Conservation (phyloP, 2,329 filamentous ascomycete species). For the Botrytis cinerea region DNA sequence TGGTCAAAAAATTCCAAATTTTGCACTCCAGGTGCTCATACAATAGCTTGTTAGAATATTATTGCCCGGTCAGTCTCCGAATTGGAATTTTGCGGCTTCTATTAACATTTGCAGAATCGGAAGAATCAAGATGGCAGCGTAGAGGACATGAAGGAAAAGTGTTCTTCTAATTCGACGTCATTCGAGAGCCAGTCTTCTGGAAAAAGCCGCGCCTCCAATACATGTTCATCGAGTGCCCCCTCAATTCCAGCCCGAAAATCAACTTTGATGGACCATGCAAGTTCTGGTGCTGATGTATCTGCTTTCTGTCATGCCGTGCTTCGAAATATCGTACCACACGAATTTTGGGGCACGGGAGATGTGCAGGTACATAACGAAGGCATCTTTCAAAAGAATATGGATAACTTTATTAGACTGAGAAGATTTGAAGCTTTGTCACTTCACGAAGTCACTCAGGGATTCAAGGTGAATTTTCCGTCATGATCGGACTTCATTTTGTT, state of each 20-base stretch:
- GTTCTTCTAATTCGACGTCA: slow-evolving; percentile 32
- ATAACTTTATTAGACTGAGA: slow-evolving; percentile 74
- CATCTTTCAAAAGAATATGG: slow-evolving; percentile 65
- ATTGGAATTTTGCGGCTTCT: background rate
- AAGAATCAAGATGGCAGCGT: slow-evolving; percentile 1
- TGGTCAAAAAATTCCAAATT: slow-evolving; percentile 69
- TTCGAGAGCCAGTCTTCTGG: slow-evolving; percentile 34
- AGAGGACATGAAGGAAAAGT: slow-evolving; percentile 21
- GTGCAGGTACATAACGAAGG: slow-evolving; percentile 60
- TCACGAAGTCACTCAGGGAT: slow-evolving; percentile 72
- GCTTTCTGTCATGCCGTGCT: slow-evolving; percentile 83
- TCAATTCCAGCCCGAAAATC: slow-evolving; percentile 41
- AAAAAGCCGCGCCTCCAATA: background rate
- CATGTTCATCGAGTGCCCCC: slow-evolving; percentile 31
- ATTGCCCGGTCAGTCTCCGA: slow-evolving; percentile 62
- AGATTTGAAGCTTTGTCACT: slow-evolving; percentile 80
- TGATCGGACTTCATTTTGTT: background rate
- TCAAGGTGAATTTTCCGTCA: slow-evolving; percentile 61
- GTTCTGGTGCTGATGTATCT: slow-evolving; percentile 68
- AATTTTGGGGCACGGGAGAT: slow-evolving; percentile 68
- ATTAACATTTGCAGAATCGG: slow-evolving; percentile 28
- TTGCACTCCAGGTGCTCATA: slow-evolving; percentile 78
- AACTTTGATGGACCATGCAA: slow-evolving; percentile 65
- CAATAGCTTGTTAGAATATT: slow-evolving; percentile 72
- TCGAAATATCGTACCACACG: slow-evolving; percentile 68